phyloP scores from a whole-genome alignment of 2,329 filamentous ascomycete genomes.

The Calonectria ilicicola region DNA sequence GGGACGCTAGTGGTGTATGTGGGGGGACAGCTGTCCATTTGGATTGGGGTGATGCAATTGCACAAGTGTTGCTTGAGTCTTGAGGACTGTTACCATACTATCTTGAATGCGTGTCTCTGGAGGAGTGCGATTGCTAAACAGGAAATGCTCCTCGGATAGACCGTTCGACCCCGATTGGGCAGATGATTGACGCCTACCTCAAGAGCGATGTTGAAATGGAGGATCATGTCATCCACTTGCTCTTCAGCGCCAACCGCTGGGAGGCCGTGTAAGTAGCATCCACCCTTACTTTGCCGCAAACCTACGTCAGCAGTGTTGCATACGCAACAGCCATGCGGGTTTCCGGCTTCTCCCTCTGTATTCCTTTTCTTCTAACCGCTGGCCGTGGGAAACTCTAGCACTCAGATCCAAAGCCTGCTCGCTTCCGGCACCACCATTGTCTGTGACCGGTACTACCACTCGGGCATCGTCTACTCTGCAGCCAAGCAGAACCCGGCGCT shows the following conservation, averaged over 20 bases:
- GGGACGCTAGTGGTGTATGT: background rate
- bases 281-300: background rate
- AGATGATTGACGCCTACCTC: slow-evolving; percentile 88
- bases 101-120: background rate
- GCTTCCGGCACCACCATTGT: slow-evolving; percentile 79
- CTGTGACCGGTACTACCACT: slow-evolving; percentile 95
- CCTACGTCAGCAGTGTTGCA: no score
- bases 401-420: slow-evolving; percentile 66
- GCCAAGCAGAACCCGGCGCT: slow-evolving; percentile 83
- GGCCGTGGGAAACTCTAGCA: slow-evolving; percentile 47
- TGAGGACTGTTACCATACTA: background rate
- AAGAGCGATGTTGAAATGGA: slow-evolving; percentile 79
- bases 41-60: background rate
- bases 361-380: no score
- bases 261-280: slow-evolving; percentile 68
- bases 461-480: slow-evolving; percentile 91
- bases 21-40: background rate
- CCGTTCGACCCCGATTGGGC: slow-evolving; percentile 84
- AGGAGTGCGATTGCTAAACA: slow-evolving; percentile 12
- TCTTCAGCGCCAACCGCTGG: slow-evolving; percentile 94
- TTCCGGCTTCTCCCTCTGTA: background rate
- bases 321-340: background rate
- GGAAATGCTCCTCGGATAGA: slow-evolving; percentile 61
- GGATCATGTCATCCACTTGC: slow-evolving; percentile 89
- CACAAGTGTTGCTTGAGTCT: background rate